A percentile compares a stretch with the other conserved stretches of the same genome.
phyloP scores from a whole-genome alignment of 371 early-diverging fungal genomes.

The Thermomucor indicae-seudaticae region DNA sequence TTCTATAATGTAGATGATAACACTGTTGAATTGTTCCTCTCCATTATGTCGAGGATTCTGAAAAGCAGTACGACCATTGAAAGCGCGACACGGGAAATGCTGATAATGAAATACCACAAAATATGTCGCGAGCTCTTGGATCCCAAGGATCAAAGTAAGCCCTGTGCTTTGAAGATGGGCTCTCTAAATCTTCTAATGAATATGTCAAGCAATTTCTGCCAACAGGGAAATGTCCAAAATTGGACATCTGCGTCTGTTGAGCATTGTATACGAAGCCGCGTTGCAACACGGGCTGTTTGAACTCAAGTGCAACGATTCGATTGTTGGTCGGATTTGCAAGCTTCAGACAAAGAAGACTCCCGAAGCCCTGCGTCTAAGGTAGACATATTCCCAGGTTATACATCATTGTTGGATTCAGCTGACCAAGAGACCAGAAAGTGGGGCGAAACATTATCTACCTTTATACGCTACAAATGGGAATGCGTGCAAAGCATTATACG shows the following conservation, averaged over 20 bases:
- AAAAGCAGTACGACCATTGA: neutral
- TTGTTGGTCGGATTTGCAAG: conserved; percentile 11
- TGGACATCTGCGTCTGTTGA: conserved; percentile 15
- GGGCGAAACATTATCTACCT: conserved; percentile 32
- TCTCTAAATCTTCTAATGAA: too few relatives aligned
- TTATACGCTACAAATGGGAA: conserved; percentile 38
- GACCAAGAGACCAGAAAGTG: conserved; percentile 29
- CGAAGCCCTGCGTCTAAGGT: conserved; percentile 33
- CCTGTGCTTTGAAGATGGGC: too few relatives aligned
- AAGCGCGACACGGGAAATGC: neutral
- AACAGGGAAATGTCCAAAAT: conserved; percentile 31
- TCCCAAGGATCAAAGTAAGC: conserved; percentile 18
- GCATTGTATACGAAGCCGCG: conserved; percentile 23
- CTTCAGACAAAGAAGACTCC: conserved; percentile 25
- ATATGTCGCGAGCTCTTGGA: conserved; percentile 14
- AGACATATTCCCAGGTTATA: too few relatives aligned
- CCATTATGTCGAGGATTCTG: conserved; percentile 20
- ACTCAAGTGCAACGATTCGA: conserved; percentile 13
- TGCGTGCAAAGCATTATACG: conserved; percentile 21
- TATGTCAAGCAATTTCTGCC: conserved; percentile 8
- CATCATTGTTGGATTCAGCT: too few relatives aligned
- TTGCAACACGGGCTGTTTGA: conserved; percentile 1
- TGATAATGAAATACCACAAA: conserved; percentile 11
- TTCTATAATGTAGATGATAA: conserved; percentile 35
- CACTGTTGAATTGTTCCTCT: conserved; percentile 19